These are phyloP conservation scores for Citrus maxima DNA, from an alignment of 345 rosid species.

Conservation along the genomic window DNA sequence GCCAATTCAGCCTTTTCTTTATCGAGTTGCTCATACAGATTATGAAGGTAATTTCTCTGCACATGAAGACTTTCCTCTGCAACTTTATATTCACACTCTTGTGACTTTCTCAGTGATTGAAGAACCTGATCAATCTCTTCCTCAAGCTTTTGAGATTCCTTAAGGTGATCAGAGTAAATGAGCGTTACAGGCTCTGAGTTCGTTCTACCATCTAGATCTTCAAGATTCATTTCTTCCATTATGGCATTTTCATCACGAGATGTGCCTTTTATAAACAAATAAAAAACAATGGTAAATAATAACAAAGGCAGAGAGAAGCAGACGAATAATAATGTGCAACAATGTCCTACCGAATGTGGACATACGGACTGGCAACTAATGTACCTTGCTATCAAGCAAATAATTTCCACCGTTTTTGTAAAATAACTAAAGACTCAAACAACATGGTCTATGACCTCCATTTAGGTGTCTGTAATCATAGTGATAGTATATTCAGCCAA, in stretches of 20 bases:
- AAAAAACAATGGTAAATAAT: background rate
- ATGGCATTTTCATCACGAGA: conserved; percentile 31
- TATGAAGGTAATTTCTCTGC: conserved; percentile 57
- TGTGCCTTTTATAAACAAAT: conserved; percentile 25
- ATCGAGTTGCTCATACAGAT: conserved; percentile 63
- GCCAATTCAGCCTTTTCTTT: conserved; percentile 54
- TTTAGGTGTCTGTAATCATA: background rate
- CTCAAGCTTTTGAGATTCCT: conserved; percentile 56
- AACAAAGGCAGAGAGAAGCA: background rate
- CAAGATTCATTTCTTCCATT: conserved; percentile 20
- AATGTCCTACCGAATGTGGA: background rate
- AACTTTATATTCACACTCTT: conserved; percentile 55
- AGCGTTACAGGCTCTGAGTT: conserved; percentile 22
- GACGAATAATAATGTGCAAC: background rate
- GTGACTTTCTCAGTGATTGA: conserved; percentile 48
- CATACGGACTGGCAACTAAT: background rate
- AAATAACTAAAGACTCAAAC: background rate
- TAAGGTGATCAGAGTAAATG: conserved; percentile 34
- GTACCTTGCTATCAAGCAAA: background rate
- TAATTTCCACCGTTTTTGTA: too few relatives aligned
- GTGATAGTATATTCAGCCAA: background rate
- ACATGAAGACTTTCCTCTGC: conserved; percentile 60
- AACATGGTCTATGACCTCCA: background rate
- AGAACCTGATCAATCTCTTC: conserved; percentile 60
- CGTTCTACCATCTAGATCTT: conserved; percentile 25